phyloP scores from a whole-genome alignment of 345 rosid genomes.

The Noccaea bulbosa region DNA sequence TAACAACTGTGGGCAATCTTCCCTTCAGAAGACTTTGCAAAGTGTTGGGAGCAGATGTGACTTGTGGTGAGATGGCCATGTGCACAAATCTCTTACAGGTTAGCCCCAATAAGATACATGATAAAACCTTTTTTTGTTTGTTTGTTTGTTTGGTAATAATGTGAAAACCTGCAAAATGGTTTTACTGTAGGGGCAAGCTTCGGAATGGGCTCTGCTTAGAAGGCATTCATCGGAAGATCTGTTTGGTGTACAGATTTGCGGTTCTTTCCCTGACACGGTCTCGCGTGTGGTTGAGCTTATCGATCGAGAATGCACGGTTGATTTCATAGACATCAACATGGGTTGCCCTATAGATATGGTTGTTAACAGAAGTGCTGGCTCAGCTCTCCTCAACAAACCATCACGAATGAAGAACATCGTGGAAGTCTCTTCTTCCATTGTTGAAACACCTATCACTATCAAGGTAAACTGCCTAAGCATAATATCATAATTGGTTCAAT shows the following conservation, averaged over 20 bases:
- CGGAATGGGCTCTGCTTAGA: conserved; percentile 98
- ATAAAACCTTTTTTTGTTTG: not conserved
- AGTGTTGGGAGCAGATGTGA: conserved; percentile 85
- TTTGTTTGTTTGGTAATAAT: not conserved
- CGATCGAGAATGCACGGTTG: conserved; percentile 73
- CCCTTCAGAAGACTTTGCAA: conserved; percentile 96
- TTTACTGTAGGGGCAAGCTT: conserved; percentile 81
- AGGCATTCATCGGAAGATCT: conserved; percentile 87
- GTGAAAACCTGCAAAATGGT: conserved; percentile 21
- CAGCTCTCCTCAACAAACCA: conserved; percentile 83
- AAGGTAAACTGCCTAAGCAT: conserved; percentile 59
- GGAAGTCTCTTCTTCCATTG: conserved; percentile 69
- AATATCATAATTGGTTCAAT: not conserved
- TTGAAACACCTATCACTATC: conserved; percentile 79
- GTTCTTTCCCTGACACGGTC: conserved; percentile 74
- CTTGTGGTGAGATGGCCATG: conserved; percentile 99
- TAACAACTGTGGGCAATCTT: conserved; percentile 97
- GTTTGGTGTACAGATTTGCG: conserved; percentile 97
- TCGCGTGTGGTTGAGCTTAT: conserved; percentile 81
- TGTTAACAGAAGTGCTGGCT: conserved; percentile 94
- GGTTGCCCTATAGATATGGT: conserved; percentile 96
- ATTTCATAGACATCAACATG: conserved; percentile 97
- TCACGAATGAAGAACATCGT: conserved; percentile 78
- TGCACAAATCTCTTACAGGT: conserved; percentile 96
- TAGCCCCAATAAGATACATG: conserved; percentile 28